These are phyloP conservation scores for Lichtheimia ornata DNA, from an alignment of 371 early-diverging fungal genomes.

Conservation along the genomic window DNA sequence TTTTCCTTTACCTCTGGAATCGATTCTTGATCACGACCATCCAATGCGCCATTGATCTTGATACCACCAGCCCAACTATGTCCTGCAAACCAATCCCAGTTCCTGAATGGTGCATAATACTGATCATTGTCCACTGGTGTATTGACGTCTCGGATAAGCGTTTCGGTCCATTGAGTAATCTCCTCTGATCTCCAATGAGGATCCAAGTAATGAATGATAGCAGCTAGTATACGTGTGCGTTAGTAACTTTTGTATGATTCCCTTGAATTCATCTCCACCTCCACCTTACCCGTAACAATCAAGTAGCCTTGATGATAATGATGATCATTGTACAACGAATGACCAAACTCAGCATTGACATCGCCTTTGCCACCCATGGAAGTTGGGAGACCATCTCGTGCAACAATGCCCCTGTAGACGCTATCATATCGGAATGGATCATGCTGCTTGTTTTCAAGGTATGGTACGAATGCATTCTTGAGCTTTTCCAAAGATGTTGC, in stretches of 20 bases:
- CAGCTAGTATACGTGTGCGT: slow-evolving; percentile 37
- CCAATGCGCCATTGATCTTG: slow-evolving; percentile 59
- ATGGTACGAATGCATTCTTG: slow-evolving; percentile 53
- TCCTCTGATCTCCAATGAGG: slow-evolving; percentile 48
- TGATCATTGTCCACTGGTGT: slow-evolving; percentile 55
- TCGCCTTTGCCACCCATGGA: slow-evolving; percentile 46
- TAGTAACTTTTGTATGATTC: not conserved
- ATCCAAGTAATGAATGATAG: slow-evolving; percentile 67
- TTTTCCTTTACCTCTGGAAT: slow-evolving; percentile 58
- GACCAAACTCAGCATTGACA: slow-evolving; percentile 44
- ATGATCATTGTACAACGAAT: slow-evolving; percentile 67
- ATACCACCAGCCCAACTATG: slow-evolving; percentile 84
- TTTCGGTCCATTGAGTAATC: slow-evolving; percentile 35
- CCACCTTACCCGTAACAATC: slow-evolving; percentile 42
- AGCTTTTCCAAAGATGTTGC: slow-evolving; percentile 40
- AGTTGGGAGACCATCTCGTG: slow-evolving; percentile 45
- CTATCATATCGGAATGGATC: slow-evolving; percentile 68
- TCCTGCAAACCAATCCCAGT: slow-evolving; percentile 77
- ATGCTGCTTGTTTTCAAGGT: slow-evolving; percentile 53
- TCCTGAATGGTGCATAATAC: slow-evolving; percentile 67
- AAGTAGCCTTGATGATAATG: slow-evolving; percentile 83
- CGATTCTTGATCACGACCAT: slow-evolving; percentile 78
- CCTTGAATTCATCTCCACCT: too few relatives aligned
- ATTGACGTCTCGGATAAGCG: slow-evolving; percentile 71
- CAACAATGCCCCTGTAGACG: slow-evolving; percentile 66